Evolutionary conservation across 148 eudicot genomes (phyloP).

Genomic region (Spergularia bocconei): DNA sequence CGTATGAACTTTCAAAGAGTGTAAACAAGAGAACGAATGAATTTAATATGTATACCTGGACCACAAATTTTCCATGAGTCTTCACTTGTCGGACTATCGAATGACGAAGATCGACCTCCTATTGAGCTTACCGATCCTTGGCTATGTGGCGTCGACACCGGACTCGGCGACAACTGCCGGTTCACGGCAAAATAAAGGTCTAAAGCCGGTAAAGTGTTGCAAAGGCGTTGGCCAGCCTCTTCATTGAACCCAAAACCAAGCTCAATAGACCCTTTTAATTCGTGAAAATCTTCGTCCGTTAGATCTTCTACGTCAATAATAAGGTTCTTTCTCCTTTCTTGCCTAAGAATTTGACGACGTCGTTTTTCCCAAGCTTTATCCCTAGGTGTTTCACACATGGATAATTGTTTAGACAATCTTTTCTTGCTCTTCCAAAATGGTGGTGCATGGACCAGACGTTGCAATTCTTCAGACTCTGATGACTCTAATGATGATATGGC

Average conservation of each 20-base stretch:
- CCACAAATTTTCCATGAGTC: conserved; percentile 61
- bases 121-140: conserved; percentile 27
- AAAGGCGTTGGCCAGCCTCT: conserved; percentile 48
- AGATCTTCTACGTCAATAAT: conserved; percentile 25
- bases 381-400: conserved; percentile 58
- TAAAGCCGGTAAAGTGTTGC: conserved; percentile 67
- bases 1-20: too few relatives aligned
- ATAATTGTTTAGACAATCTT: conserved; percentile 60
- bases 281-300: conserved; percentile 72
- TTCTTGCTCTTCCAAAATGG: conserved; percentile 50
- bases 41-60: conserved; percentile 36
- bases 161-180: conserved; percentile 51
- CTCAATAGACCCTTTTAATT: conserved; percentile 78
- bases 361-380: conserved; percentile 80
- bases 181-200: conserved; percentile 85
- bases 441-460: conserved; percentile 51
- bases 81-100: conserved; percentile 41
- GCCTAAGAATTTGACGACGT: conserved; percentile 47
- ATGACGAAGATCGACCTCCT: conserved; percentile 32
- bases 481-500: neutral
- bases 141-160: conserved; percentile 53
- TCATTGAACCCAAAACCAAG: conserved; percentile 85
- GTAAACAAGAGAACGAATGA: too few relatives aligned
- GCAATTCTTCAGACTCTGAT: conserved; percentile 49
- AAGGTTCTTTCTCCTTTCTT: conserved; percentile 33